Base-by-base conservation (phyloP, 768 basidiomycete genomes). In the Rhodotorula kratochvilovae region DNA sequence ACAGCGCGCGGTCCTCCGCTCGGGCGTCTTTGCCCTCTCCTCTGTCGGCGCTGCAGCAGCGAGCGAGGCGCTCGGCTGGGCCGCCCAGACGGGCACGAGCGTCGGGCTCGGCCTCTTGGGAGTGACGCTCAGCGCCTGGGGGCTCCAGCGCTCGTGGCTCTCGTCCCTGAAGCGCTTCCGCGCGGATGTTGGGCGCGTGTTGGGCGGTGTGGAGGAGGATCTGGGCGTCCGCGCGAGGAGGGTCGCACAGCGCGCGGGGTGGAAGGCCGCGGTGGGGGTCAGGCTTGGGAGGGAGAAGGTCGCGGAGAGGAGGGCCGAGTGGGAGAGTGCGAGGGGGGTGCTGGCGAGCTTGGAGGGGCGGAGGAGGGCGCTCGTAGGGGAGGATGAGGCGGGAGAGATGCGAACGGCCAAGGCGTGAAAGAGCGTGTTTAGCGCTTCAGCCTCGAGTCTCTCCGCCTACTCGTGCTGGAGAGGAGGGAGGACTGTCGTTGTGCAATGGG, bases 131-230 rank as follows among this genome's bases (percentile, higher is more conserved):
- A 65, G 61, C 11, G 72, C 65, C 21, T 77, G 76, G 75, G 42
- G 46, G 21, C 51, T 77, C 45, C 78, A 78, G 67, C 53, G 70
- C 7, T 35, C 65, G 33, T 78, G 76, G 76, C 61, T 63, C 35
- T 68, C 61, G 43, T 69, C 72, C 6, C 60, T 72, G 53, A 36
- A 15, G 46, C 61, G 65, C 51, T 78, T 78, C 60, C 67, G 68
- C 50, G 46, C 39, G 31, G 76, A 78, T 19, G 43, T 75, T 6
- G 48, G 67, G 56, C 57, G 73, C 23, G 45, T 75, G 5, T n/a
- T 21, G 7, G 70, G 67, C 2, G 73, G 73, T n/a, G 11, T 75
- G 8, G 60, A 61, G 60, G 73, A 71, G 39, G 73, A 75, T 42
- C 42, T 71, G 6, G 70, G 70, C n/a, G 70, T 71, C 16, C 27